Evolutionary conservation across 2,329 filamentous ascomycete genomes (phyloP).

Genomic region (Botrytis elliptica): DNA sequence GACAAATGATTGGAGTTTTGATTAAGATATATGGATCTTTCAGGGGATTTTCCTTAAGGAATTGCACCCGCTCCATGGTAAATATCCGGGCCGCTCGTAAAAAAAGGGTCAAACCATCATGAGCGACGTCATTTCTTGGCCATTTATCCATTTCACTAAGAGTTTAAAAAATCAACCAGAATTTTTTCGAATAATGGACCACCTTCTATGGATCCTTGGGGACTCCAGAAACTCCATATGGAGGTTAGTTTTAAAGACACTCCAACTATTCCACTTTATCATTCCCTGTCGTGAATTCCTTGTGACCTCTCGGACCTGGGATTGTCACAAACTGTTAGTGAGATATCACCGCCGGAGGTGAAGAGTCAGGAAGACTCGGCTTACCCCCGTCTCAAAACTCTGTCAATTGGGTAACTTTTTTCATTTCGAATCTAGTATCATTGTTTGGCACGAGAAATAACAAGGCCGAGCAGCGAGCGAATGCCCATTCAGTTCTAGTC

Average conservation of each 20-base stretch:
- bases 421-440: neutral
- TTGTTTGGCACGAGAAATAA: neutral
- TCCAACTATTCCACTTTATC: neutral
- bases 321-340: neutral
- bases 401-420: neutral
- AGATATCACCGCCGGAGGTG: neutral
- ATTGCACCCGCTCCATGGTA: neutral
- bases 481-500: neutral
- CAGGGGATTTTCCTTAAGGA: neutral
- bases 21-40: neutral
- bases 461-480: neutral
- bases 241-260: neutral
- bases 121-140: neutral
- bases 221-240: slow-evolving; percentile 6
- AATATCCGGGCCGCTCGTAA: neutral
- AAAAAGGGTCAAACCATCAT: neutral
- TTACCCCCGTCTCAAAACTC: neutral
- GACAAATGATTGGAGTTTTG: neutral
- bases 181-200: neutral
- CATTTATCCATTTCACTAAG: neutral
- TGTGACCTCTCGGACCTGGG: neutral
- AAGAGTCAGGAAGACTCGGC: neutral
- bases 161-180: neutral
- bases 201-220: slow-evolving; percentile 6
- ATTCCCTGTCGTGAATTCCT: neutral